These are phyloP conservation scores for Diaporthe vaccinii DNA, from an alignment of 2,329 filamentous ascomycete species.

Conservation along the genomic window DNA sequence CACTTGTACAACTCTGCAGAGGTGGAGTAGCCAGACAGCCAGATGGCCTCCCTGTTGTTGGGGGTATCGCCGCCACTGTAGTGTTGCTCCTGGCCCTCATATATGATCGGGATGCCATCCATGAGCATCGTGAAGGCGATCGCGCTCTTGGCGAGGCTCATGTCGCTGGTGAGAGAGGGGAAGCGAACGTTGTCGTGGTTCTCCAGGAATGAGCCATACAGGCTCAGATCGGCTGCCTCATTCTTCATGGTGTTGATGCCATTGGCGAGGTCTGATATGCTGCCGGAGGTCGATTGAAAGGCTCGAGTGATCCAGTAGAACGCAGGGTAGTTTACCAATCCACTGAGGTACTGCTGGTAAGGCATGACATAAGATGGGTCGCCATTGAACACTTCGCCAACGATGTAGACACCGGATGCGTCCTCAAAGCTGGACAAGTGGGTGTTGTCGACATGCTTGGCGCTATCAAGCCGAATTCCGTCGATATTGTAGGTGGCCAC, in stretches of 20 bases:
- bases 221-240: slow-evolving; percentile 50
- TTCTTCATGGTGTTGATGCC: slow-evolving; percentile 46
- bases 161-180: slow-evolving; percentile 59
- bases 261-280: slow-evolving; percentile 53
- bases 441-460: slow-evolving; percentile 60
- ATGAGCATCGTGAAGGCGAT: slow-evolving; percentile 67
- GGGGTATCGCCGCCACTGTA: slow-evolving; percentile 58
- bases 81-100: slow-evolving; percentile 71
- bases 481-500: slow-evolving; percentile 67
- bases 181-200: slow-evolving; percentile 65
- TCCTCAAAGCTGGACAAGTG: slow-evolving; percentile 61
- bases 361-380: slow-evolving; percentile 58
- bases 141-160: slow-evolving; percentile 64
- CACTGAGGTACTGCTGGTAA: slow-evolving; percentile 62
- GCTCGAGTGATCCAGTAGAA: slow-evolving; percentile 51
- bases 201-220: slow-evolving; percentile 61
- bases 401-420: slow-evolving; percentile 61
- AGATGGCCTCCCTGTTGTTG: slow-evolving; percentile 63
- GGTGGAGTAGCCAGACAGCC: slow-evolving; percentile 61
- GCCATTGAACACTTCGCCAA: slow-evolving; percentile 65
- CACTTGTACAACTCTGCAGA: slow-evolving; percentile 58
- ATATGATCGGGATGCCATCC: slow-evolving; percentile 71
- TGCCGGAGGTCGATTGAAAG: slow-evolving; percentile 47
- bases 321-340: slow-evolving; percentile 64
- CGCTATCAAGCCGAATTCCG: slow-evolving; percentile 64